Evolutionary conservation across 805 yeast species (phyloP).

Genomic region (Lachancea thermotolerans): DNA sequence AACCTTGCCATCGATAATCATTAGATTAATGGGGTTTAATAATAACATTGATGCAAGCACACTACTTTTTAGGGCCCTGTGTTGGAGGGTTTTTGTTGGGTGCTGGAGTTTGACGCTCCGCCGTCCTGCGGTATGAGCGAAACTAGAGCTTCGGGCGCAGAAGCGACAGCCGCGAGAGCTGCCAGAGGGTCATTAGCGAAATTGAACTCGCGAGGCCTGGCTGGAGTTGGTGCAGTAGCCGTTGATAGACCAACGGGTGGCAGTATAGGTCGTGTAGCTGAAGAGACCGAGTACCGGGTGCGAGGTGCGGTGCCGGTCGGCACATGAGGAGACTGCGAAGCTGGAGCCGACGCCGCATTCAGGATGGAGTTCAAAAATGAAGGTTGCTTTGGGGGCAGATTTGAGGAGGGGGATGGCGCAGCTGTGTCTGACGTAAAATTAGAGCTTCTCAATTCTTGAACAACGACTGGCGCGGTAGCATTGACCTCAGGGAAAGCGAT

Average conservation of each 20-base stretch:
- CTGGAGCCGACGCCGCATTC: conserved; percentile 1
- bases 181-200: conserved; percentile 33
- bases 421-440: not conserved
- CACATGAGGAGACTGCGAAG: not conserved
- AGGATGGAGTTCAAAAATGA: conserved; percentile 4
- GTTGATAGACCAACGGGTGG: conserved; percentile 8
- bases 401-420: not conserved
- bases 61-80: too few species aligned
- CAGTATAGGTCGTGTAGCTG: not conserved
- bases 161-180: conserved; percentile 34
- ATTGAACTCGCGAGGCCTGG: conserved; percentile 10
- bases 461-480: conserved; percentile 6
- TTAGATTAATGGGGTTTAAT: not conserved
- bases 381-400: not conserved
- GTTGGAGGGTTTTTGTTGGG: too few species aligned
- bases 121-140: conserved; percentile 6
- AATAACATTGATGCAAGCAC: too few species aligned
- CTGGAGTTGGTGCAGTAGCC: not conserved
- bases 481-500: not conserved
- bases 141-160: conserved; percentile 26
- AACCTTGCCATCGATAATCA: not conserved
- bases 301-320: not conserved
- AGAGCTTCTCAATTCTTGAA: conserved; percentile 8
- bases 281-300: not conserved
- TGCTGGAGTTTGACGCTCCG: not conserved